Conservation (phyloP, 1,139 yeast species). For the Hemisphaericaspora subhashii region DNA sequence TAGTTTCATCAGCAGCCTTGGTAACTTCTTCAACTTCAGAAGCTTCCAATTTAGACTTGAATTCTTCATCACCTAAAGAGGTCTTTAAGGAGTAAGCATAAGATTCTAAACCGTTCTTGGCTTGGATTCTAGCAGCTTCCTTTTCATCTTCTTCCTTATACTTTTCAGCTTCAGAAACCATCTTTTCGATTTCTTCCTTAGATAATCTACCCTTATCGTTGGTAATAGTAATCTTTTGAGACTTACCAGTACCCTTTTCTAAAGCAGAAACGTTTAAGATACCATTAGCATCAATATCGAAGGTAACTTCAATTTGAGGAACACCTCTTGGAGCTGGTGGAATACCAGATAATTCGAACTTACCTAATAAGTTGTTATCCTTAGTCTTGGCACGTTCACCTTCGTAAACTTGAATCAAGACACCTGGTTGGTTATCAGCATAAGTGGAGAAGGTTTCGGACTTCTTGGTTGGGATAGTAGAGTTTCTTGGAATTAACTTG, state of each 20-base stretch:
- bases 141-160: slow-evolving; percentile 51
- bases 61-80: slow-evolving; percentile 74
- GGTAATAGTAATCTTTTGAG: slow-evolving; percentile 51
- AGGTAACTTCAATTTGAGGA: slow-evolving; percentile 95
- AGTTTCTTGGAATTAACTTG: slow-evolving; percentile 93
- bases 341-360: slow-evolving; percentile 91
- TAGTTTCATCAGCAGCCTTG: slow-evolving; percentile 82
- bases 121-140: slow-evolving; percentile 49
- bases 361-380: slow-evolving; percentile 94
- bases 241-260: slow-evolving; percentile 91
- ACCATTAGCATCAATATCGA: slow-evolving; percentile 93
- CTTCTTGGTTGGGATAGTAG: slow-evolving; percentile 95
- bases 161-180: slow-evolving; percentile 53
- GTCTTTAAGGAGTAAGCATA: slow-evolving; percentile 89
- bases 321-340: slow-evolving; percentile 99
- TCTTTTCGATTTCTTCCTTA: slow-evolving; percentile 52
- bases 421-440: slow-evolving; percentile 97
- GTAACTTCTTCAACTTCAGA: slow-evolving; percentile 77
- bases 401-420: slow-evolving; percentile 91
- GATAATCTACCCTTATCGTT: slow-evolving; percentile 55
- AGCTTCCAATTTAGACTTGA: slow-evolving; percentile 80
- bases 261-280: slow-evolving; percentile 90
- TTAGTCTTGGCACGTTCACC: slow-evolving; percentile 97
- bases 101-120: slow-evolving; percentile 89
- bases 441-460: slow-evolving; percentile 96